These are phyloP conservation scores for Amylostereum chailletii DNA, from an alignment of 1,284 basidiomycete species.

Conservation along the genomic window DNA sequence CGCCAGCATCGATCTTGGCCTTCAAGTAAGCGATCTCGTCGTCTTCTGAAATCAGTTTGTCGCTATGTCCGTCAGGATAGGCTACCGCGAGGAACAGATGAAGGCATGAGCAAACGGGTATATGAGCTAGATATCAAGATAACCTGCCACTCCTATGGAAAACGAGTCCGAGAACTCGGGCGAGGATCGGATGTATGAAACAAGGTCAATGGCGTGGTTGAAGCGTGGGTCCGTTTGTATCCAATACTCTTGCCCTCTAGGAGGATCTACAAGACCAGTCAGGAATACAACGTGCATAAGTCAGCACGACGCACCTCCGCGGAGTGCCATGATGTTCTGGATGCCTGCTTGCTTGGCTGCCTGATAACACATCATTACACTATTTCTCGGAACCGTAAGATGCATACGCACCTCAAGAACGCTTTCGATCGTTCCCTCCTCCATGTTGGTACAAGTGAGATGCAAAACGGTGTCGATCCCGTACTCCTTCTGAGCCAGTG, in stretches of 20 bases:
- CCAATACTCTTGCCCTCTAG: constrained; percentile 90
- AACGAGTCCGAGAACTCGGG: constrained; percentile 82
- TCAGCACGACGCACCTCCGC: constrained; percentile 57
- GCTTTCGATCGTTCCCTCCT: constrained; percentile 78
- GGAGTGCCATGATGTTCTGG: constrained; percentile 85
- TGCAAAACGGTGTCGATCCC: constrained; percentile 84
- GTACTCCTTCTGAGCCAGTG: constrained; percentile 62
- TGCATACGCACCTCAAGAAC: constrained; percentile 58
- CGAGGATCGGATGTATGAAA: constrained; percentile 78
- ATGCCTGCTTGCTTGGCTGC: constrained; percentile 79
- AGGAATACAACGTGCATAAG: not conserved
- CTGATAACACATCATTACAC: constrained; percentile 27
- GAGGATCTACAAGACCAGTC: constrained; percentile 58
- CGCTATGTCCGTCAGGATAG: constrained; percentile 90
- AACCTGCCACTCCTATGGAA: constrained; percentile 87
- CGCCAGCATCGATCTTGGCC: constrained; percentile 90
- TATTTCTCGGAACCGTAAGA: not conserved
- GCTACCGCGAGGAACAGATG: constrained; percentile 33
- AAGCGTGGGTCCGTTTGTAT: constrained; percentile 82
- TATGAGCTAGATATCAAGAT: constrained; percentile 1
- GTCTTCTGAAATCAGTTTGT: constrained; percentile 53
- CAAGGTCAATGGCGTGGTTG: constrained; percentile 83
- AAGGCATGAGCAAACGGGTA: not conserved
- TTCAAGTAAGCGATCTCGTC: constrained; percentile 76
- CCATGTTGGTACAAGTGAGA: constrained; percentile 97